A percentile compares a stretch with the other conserved stretches of the same genome.
phyloP scores from a whole-genome alignment of 768 basidiomycete genomes.

The Russula sp. region DNA sequence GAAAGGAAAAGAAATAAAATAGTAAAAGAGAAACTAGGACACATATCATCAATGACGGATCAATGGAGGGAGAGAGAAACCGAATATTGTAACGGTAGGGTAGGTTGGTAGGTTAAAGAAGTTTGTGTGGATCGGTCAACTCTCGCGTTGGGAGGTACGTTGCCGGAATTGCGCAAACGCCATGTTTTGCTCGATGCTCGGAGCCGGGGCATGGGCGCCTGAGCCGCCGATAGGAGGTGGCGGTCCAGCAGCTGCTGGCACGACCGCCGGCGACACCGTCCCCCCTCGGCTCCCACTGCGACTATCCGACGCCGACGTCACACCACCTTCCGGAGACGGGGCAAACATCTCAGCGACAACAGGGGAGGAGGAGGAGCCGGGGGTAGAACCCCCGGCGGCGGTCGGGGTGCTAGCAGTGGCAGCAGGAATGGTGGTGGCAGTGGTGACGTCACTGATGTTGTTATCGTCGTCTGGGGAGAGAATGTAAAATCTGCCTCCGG shows the following conservation, averaged over 20 bases:
- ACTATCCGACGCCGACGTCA: slow-evolving; percentile 21
- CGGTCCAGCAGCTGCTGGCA: slow-evolving; percentile 33
- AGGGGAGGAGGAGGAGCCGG: slow-evolving; percentile 9
- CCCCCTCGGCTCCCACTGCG: slow-evolving; percentile 13
- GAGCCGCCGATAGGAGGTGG: slow-evolving; percentile 30
- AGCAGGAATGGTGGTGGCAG: slow-evolving; percentile 35
- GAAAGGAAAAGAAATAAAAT: background rate
- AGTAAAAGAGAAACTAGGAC: background rate
- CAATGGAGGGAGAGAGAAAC: background rate
- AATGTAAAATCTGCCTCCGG: slow-evolving; percentile 43
- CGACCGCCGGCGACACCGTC: slow-evolving; percentile 33
- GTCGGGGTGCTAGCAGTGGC: background rate
- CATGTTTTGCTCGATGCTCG: slow-evolving; percentile 80
- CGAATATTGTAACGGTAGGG: too few species aligned
- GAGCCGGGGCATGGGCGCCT: slow-evolving; percentile 36
- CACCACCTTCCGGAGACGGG: slow-evolving; percentile 37
- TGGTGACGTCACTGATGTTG: slow-evolving; percentile 23
- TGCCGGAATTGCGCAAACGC: slow-evolving; percentile 58
- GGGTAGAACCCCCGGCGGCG: slow-evolving; percentile 13
- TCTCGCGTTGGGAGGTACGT: slow-evolving; percentile 2
- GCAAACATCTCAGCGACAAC: slow-evolving; percentile 23
- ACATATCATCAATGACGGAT: background rate
- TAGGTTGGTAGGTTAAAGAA: background rate
- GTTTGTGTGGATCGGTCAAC: background rate
- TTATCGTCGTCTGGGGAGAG: slow-evolving; percentile 36